These are phyloP conservation scores for Helotiales sp. DNA, from an alignment of 2,329 filamentous ascomycete genomes.

Conservation along the genomic window DNA sequence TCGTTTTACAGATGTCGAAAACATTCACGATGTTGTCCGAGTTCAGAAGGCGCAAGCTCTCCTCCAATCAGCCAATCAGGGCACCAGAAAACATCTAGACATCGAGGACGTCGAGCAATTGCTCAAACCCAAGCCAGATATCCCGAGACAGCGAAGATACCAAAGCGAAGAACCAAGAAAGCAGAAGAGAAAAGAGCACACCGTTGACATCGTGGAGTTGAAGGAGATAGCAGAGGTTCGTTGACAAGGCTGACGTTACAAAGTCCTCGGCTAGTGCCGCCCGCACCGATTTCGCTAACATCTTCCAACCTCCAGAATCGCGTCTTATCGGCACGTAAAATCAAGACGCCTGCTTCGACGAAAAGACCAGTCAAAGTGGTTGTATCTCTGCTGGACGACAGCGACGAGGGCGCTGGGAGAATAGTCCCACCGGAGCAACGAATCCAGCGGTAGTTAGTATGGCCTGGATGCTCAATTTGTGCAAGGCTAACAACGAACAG, in stretches of 20 bases:
- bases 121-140: not conserved
- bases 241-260: not conserved
- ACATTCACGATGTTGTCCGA: not conserved
- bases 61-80: not conserved
- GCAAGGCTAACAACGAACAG: not conserved
- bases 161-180: not conserved
- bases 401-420: no score
- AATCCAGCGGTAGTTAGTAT: not conserved
- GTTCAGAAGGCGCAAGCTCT: not conserved
- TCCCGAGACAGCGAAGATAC: not conserved
- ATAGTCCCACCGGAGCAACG: not conserved
- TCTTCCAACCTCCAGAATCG: not conserved
- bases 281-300: not conserved
- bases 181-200: not conserved
- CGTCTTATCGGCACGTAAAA: not conserved
- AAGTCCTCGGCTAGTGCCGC: not conserved
- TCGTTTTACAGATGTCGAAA: not conserved
- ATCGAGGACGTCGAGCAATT: not conserved
- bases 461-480: not conserved
- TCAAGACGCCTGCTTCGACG: not conserved
- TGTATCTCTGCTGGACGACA: not conserved
- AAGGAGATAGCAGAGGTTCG: not conserved
- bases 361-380: not conserved
- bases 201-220: not conserved
- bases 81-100: not conserved